Conservation (phyloP, 306 rosid genomes). For the Hippophae gyantsensis region DNA sequence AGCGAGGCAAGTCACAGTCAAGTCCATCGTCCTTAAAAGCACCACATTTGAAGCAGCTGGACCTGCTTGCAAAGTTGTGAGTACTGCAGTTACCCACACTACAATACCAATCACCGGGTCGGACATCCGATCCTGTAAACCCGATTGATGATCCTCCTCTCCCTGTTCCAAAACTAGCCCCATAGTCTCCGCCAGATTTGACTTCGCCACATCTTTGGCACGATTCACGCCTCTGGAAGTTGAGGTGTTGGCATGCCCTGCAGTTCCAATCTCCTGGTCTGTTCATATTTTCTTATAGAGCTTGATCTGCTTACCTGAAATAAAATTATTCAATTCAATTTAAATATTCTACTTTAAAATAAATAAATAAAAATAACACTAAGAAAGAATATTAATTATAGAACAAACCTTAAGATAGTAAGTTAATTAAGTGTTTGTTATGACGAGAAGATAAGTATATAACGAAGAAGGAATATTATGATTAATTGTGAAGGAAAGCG, state of each 20-base stretch:
- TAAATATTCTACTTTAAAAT: no score
- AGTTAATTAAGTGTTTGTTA: no score
- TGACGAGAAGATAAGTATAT: neutral
- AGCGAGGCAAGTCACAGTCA: conserved; percentile 39
- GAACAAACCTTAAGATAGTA: no score
- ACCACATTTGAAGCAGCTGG: conserved; percentile 97
- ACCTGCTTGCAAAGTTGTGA: conserved; percentile 90
- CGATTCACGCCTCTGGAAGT: conserved; percentile 89
- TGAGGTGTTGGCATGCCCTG: conserved; percentile 90
- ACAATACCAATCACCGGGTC: conserved; percentile 97
- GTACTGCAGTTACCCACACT: conserved; percentile 64
- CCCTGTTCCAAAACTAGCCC: conserved; percentile 29
- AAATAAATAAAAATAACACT: no score
- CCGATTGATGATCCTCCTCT: conserved; percentile 71
- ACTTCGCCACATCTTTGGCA: conserved; percentile 94
- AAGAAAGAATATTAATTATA: no score
- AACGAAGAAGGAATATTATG: conserved; percentile 7
- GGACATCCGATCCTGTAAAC: conserved; percentile 66
- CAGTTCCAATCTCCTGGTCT: conserved; percentile 99
- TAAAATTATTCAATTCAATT: no score
- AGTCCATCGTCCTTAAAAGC: conserved; percentile 71
- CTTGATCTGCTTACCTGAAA: neutral
- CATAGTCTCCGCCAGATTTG: conserved; percentile 35
- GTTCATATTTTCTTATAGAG: conserved; percentile 46
- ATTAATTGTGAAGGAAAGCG: conserved; percentile 40